phyloP scores from a whole-genome alignment of 2,329 filamentous ascomycete species.

The Fusarium aywerte region DNA sequence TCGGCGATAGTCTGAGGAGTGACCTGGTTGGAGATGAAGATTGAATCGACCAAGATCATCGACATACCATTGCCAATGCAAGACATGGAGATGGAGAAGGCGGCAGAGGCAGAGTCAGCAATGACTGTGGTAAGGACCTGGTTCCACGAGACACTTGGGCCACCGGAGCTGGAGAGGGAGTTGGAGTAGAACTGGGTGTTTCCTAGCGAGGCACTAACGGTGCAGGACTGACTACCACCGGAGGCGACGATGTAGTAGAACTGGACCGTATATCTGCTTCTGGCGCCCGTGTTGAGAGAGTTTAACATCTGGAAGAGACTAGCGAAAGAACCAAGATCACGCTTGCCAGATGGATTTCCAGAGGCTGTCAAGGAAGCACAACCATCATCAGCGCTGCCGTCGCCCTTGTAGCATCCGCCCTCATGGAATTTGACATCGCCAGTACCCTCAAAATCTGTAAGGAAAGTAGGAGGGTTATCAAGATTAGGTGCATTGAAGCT shows the following conservation, averaged over 20 bases:
- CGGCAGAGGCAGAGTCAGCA: background rate
- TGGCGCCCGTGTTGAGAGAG: background rate
- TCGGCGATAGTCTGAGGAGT: conserved; percentile 15
- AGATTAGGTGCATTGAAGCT: background rate
- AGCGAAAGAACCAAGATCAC: background rate
- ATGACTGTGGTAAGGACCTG: conserved; percentile 6
- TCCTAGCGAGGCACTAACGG: background rate
- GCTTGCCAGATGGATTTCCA: background rate
- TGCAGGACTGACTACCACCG: background rate
- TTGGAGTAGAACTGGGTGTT: conserved; percentile 14
- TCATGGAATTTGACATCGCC: background rate
- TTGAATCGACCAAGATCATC: conserved; percentile 12
- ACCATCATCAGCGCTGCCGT: conserved; percentile 10
- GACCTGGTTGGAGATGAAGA: conserved; percentile 25
- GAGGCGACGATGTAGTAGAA: conserved; percentile 6
- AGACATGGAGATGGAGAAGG: conserved; percentile 11
- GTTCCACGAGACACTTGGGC: background rate
- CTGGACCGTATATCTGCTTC: conserved; percentile 8
- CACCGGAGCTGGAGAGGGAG: background rate
- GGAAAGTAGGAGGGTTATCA: background rate
- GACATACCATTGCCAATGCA: conserved; percentile 3
- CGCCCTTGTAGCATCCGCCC: conserved; percentile 14
- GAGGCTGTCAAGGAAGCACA: conserved; percentile 15
- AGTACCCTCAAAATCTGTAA: background rate
- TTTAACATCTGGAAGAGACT: conserved; percentile 12